A percentile compares a stretch with the other conserved stretches of the same genome.
Evolutionary conservation across 1,284 basidiomycete species (phyloP).

Genomic region (Phellopilus nigrolimitatus): DNA sequence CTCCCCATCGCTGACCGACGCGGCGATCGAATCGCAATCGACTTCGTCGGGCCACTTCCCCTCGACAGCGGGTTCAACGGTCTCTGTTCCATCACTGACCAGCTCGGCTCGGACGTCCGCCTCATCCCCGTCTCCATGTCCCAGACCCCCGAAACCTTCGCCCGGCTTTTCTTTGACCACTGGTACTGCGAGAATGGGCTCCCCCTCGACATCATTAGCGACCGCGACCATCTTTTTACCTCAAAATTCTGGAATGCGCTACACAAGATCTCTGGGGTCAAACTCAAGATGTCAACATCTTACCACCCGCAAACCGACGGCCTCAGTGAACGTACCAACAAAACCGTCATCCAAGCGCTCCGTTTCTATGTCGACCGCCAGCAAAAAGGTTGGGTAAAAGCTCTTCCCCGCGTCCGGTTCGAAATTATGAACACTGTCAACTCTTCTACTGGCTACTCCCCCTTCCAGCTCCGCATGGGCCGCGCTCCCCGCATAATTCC

Average conservation of each 20-base stretch:
- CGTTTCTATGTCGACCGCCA: constrained; percentile 31
- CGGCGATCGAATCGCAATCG: constrained; percentile 25
- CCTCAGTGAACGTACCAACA: constrained; percentile 31
- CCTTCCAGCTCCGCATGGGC: constrained; percentile 30
- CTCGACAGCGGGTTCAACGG: constrained; percentile 20
- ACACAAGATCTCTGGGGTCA: constrained; percentile 21
- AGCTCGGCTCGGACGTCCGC: constrained; percentile 23
- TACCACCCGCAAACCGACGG: constrained; percentile 27
- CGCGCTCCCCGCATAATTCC: constrained; percentile 28
- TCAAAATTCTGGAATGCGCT: constrained; percentile 26
- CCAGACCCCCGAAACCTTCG: constrained; percentile 27
- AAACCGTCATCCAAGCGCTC: constrained; percentile 32
- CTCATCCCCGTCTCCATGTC: constrained; percentile 24
- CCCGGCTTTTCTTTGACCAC: constrained; percentile 22
- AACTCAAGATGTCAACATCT: constrained; percentile 24
- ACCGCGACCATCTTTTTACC: constrained; percentile 26
- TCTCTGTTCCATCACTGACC: constrained; percentile 18
- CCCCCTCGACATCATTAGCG: constrained; percentile 24
- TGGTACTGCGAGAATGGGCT: constrained; percentile 26
- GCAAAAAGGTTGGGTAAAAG: constrained; percentile 33
- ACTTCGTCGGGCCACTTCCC: constrained; percentile 32
- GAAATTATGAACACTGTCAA: constrained; percentile 35
- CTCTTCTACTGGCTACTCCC: constrained; percentile 30
- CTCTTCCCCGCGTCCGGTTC: constrained; percentile 34
- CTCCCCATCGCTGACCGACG: constrained; percentile 25